A percentile compares a stretch with the other conserved stretches of the same genome.
phyloP scores from a whole-genome alignment of 2,329 filamentous ascomycete genomes.

The Graphium sp. region DNA sequence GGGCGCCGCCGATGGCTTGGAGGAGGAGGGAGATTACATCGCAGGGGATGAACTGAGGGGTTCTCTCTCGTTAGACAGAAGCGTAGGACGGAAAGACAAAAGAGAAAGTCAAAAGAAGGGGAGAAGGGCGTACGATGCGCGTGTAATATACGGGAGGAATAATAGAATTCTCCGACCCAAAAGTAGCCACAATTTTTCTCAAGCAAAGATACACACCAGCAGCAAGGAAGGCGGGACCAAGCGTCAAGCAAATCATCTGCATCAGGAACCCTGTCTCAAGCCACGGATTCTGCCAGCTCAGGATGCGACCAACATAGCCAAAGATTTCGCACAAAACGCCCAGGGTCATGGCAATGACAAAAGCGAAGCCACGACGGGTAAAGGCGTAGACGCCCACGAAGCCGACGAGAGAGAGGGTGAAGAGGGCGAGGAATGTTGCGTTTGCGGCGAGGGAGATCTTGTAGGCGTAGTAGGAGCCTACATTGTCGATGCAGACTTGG shows the following conservation, averaged over 20 bases:
- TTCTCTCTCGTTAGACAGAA: slow-evolving; percentile 13
- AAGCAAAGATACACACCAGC: slow-evolving; percentile 48
- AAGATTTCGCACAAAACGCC: slow-evolving; percentile 38
- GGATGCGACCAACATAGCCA: slow-evolving; percentile 41
- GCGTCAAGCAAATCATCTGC: slow-evolving; percentile 44
- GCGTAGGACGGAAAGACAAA: slow-evolving; percentile 11
- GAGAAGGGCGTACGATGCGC: slow-evolving; percentile 18
- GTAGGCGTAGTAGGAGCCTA: slow-evolving; percentile 40
- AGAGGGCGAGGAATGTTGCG: slow-evolving; percentile 30
- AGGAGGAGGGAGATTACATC: slow-evolving; percentile 32
- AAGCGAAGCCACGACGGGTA: slow-evolving; percentile 24
- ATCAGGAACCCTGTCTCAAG: slow-evolving; percentile 28
- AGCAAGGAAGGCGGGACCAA: slow-evolving; percentile 47
- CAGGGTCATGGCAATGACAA: slow-evolving; percentile 12
- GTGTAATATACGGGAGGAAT: slow-evolving; percentile 29
- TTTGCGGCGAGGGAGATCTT: slow-evolving; percentile 35
- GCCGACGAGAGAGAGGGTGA: slow-evolving; percentile 24
- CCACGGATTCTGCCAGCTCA: slow-evolving; percentile 36
- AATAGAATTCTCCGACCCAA: slow-evolving; percentile 29
- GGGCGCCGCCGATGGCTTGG: slow-evolving; percentile 31
- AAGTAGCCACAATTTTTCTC: slow-evolving; percentile 25
- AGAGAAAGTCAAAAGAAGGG: too few species aligned
- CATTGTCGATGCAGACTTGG: too few species aligned
- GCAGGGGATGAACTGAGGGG: slow-evolving; percentile 24
- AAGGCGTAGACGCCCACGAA: slow-evolving; percentile 27